phyloP scores from a whole-genome alignment of 2,329 filamentous ascomycete species.

The Escovopsis sp. region DNA sequence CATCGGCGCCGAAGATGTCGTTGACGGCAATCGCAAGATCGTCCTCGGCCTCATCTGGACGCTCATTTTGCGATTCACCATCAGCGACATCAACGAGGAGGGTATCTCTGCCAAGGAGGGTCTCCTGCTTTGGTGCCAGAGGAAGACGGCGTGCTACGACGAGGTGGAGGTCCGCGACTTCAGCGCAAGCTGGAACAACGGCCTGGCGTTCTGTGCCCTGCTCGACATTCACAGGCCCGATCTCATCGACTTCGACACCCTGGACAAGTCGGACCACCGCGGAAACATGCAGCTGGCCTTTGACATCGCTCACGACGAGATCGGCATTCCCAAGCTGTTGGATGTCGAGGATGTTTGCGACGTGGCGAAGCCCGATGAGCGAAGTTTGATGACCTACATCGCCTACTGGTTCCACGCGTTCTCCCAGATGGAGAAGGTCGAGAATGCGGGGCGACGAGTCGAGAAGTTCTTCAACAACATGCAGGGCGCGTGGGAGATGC shows the following conservation, averaged over 20 bases:
- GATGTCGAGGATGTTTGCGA: constrained; percentile 98
- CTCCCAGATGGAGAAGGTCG: constrained; percentile 95
- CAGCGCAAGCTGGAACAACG: constrained; percentile 92
- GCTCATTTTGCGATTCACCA: constrained; percentile 92
- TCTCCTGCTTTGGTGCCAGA: constrained; percentile 87
- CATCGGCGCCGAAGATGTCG: constrained; percentile 94
- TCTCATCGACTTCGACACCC: constrained; percentile 85
- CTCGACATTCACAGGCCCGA: constrained; percentile 95
- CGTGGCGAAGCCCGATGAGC: constrained; percentile 87
- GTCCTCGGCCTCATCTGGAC: constrained; percentile 97
- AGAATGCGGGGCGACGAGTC: constrained; percentile 88
- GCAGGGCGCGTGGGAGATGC: constrained; percentile 99
- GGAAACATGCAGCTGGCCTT: constrained; percentile 98
- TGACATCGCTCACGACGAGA: constrained; percentile 89
- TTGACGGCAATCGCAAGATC: constrained; percentile 95
- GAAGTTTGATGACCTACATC: constrained; percentile 97
- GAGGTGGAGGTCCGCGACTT: constrained; percentile 94
- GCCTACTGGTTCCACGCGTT: constrained; percentile 99
- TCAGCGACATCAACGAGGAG: constrained; percentile 96
- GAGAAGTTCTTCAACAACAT: constrained; percentile 99
- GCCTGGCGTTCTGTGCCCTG: constrained; percentile 87
- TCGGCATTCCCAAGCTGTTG: constrained; percentile 86
- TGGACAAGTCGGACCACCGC: constrained; percentile 86
- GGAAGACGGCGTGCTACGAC: constrained; percentile 96
- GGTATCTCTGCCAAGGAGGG: constrained; percentile 96